A percentile compares a stretch with the other conserved stretches of the same genome.
phyloP scores from a whole-genome alignment of 225 moss, liverwort and hornwort genomes.

The Polytrichum formosum region DNA sequence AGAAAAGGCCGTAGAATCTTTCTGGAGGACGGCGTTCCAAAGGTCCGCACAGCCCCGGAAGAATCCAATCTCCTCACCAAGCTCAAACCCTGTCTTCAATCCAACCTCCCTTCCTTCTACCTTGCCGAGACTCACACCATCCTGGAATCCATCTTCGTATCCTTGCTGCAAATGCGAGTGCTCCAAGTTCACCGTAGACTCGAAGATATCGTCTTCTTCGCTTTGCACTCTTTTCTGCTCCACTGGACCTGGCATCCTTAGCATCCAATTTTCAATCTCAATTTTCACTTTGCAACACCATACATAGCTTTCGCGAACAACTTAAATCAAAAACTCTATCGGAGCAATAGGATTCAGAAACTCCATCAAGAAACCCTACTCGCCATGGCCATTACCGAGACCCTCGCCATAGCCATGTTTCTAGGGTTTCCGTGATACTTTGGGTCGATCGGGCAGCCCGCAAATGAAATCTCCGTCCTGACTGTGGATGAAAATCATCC shows the following conservation, averaged over 20 bases:
- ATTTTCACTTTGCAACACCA: not conserved
- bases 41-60: constrained; percentile 77
- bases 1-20: constrained; percentile 57
- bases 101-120: constrained; percentile 88
- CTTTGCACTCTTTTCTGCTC: constrained; percentile 16
- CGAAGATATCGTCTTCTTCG: constrained; percentile 67
- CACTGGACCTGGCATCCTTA: constrained; percentile 60
- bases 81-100: constrained; percentile 79
- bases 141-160: constrained; percentile 71
- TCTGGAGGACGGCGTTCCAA: constrained; percentile 59
- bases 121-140: constrained; percentile 72
- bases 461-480: too few relatives aligned
- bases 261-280: constrained; percentile 15
- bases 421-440: too few relatives aligned
- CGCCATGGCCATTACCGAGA: too few relatives aligned
- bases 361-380: too few relatives aligned
- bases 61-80: constrained; percentile 89
- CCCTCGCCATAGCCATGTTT: too few relatives aligned
- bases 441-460: too few relatives aligned
- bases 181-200: constrained; percentile 72
- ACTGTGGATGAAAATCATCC: too few relatives aligned
- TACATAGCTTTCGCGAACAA: not conserved
- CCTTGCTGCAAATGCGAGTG: constrained; percentile 69
- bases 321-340: too few relatives aligned
- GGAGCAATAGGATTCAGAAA: too few relatives aligned